phyloP scores from a whole-genome alignment of 208 protist species.

The Trypanosoma theileri region DNA sequence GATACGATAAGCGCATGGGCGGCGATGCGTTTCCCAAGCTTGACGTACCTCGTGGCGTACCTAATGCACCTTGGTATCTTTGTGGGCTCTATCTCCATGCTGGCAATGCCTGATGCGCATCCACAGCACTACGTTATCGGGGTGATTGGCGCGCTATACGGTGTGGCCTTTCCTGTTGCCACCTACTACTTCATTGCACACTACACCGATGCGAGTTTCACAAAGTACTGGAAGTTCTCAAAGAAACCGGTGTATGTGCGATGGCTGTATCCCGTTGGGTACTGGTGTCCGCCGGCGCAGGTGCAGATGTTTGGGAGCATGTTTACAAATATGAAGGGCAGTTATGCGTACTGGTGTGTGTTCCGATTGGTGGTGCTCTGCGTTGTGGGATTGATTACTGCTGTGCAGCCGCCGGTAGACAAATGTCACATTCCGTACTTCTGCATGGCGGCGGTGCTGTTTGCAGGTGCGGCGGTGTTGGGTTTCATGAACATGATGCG shows the following conservation, averaged over 20 bases:
- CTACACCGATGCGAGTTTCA: conserved; percentile 4
- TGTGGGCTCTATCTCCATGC: conserved; percentile 14
- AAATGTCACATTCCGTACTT: conserved; percentile 15
- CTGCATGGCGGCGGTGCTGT: conserved; percentile 19
- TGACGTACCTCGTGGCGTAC: conserved; percentile 17
- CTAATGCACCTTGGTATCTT: conserved; percentile 19
- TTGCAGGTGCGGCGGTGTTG: conserved; percentile 5
- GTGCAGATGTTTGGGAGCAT: conserved; percentile 8
- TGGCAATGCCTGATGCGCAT: background rate
- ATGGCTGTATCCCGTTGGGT: conserved; percentile 18
- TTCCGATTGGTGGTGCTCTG: conserved; percentile 12
- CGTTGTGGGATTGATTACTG: background rate
- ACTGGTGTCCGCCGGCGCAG: conserved; percentile 5
- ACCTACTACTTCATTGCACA: conserved; percentile 12
- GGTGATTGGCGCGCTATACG: conserved; percentile 11
- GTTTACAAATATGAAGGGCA: conserved; percentile 4
- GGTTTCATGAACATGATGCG: conserved; percentile 20
- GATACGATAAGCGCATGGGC: conserved; percentile 9
- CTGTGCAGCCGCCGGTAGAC: conserved; percentile 4
- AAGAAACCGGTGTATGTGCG: conserved; percentile 3
- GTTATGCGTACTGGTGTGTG: conserved; percentile 9
- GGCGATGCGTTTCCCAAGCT: conserved; percentile 12
- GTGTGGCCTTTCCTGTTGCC: conserved; percentile 11
- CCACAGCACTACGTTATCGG: conserved; percentile 21
- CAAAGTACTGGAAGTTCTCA: conserved; percentile 13